These are phyloP conservation scores for Colletotrichum neosansevieriae DNA, from an alignment of 2,329 filamentous ascomycete genomes.

Conservation along the genomic window DNA sequence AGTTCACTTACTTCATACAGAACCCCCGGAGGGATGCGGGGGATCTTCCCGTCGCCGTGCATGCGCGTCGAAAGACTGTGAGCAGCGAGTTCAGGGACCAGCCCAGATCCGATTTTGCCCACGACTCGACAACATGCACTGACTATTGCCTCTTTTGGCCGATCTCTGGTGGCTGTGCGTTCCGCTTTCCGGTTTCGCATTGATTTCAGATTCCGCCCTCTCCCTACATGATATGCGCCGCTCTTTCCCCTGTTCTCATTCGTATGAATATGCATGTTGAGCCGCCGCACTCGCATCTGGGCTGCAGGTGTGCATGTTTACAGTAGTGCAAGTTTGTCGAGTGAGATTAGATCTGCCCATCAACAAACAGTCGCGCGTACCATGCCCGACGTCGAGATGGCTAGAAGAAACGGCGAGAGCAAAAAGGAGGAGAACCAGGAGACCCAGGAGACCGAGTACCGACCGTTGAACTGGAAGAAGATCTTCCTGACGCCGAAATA, in stretches of 20 bases:
- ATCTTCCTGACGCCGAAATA: conserved; percentile 50
- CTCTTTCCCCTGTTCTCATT: neutral
- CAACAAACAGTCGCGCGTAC: conserved; percentile 12
- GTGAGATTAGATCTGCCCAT: neutral
- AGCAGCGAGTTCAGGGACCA: conserved; percentile 14
- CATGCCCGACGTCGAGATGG: conserved; percentile 38
- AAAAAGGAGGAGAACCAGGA: conserved; percentile 38
- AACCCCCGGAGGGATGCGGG: conserved; percentile 17
- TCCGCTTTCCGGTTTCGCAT: conserved; percentile 40
- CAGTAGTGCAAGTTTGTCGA: neutral
- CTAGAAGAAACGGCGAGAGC: conserved; percentile 28
- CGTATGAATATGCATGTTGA: conserved; percentile 31
- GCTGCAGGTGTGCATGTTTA: neutral
- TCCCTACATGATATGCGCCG: conserved; percentile 14
- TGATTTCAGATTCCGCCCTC: conserved; percentile 39
- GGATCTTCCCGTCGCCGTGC: conserved; percentile 31
- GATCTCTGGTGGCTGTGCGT: conserved; percentile 38
- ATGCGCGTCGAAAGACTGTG: neutral
- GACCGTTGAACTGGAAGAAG: conserved; percentile 50
- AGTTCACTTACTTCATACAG: too few species aligned
- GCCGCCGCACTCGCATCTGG: neutral
- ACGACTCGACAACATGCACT: conserved; percentile 19
- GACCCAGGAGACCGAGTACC: conserved; percentile 51
- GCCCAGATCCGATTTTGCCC: neutral
- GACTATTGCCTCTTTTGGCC: conserved; percentile 29